Evolutionary conservation across 108 stramenopile species (phyloP), one percentile per base, ranked within the genome.

Genomic region (Nitzschia sp.): DNA sequence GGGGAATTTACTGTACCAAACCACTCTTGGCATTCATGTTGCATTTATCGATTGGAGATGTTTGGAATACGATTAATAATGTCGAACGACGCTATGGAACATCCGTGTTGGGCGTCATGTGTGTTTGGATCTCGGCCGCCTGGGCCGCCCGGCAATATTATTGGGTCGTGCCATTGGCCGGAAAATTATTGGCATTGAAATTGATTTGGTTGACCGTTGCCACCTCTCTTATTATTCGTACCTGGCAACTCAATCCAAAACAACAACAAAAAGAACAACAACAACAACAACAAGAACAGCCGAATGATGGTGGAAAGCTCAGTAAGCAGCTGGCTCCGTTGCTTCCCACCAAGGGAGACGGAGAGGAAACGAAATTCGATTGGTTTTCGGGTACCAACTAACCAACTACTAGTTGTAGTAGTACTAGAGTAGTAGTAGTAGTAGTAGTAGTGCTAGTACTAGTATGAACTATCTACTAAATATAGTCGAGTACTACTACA

Each of bases 11-110:
- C 45, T 57, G 76, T 11, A 57, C 56, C 11, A 44, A 75, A 4
- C 68, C 93, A 11, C 77, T 82, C 50, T 63, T 94, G 57, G 75
- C 89, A 1, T 75, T 97, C 36, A 78, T 94, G 35, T 48, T 90
- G 1, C 96, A 97, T 83, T 75, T 97, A 46, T 83, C 84, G 26
- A 71, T 95, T 56, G 95, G 96, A 9, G 96, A 97, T 80, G 80
- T 92, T 4, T 97, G 96, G 96, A 97, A 97, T 80, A 93, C 93
- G 32, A 86, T 97, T 70, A 97, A 94, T 77, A 97, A 96, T 78
- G 89, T 91, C 4, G 96, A 97, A 69, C 80, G 76, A 38, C 76
- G 93, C 17, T 90, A 89, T 46, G 95, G 95, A 15, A 81, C 90
- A 2, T 66, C 88, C 41, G 90, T 88, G 0, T 21, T 84, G n/a